phyloP scores from a whole-genome alignment of 768 basidiomycete genomes.

The Agaricus subrufescens region DNA sequence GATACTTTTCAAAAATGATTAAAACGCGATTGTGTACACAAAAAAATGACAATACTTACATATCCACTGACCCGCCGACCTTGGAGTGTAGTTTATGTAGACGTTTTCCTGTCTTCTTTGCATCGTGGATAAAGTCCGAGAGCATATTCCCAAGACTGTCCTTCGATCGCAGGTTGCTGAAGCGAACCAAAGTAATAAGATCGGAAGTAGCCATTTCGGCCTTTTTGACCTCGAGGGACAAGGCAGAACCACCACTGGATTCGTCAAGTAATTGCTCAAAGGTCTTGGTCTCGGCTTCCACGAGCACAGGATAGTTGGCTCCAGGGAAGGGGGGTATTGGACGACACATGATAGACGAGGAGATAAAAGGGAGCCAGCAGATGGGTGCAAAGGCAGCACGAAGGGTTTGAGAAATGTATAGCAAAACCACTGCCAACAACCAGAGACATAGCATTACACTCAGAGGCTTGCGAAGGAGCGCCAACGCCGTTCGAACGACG shows the following conservation, averaged over 20 bases:
- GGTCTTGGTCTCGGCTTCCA: slow-evolving; percentile 54
- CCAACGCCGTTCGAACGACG: slow-evolving; percentile 41
- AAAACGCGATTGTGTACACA: neutral
- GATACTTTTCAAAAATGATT: slow-evolving; percentile 37
- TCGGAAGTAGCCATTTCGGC: slow-evolving; percentile 76
- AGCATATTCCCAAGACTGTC: slow-evolving; percentile 53
- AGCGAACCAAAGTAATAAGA: slow-evolving; percentile 54
- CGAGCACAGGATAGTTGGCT: slow-evolving; percentile 58
- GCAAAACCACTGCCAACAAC: slow-evolving; percentile 42
- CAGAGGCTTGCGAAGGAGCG: slow-evolving; percentile 52
- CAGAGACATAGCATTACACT: slow-evolving; percentile 47
- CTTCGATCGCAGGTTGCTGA: slow-evolving; percentile 57
- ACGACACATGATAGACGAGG: slow-evolving; percentile 40
- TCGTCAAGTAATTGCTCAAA: slow-evolving; percentile 63
- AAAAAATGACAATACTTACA: slow-evolving; percentile 35
- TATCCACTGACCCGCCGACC: slow-evolving; percentile 72
- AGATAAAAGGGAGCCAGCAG: slow-evolving; percentile 59
- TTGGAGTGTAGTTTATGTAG: slow-evolving; percentile 61
- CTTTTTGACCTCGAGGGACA: slow-evolving; percentile 68
- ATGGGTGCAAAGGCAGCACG: slow-evolving; percentile 49
- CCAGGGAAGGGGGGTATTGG: slow-evolving; percentile 14
- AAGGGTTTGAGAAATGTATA: slow-evolving; percentile 36
- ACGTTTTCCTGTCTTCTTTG: slow-evolving; percentile 53
- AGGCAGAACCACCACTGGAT: slow-evolving; percentile 48
- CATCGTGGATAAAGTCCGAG: slow-evolving; percentile 51